These are phyloP conservation scores for Drosera capensis DNA, from an alignment of 148 eudicot genomes.

Conservation along the genomic window DNA sequence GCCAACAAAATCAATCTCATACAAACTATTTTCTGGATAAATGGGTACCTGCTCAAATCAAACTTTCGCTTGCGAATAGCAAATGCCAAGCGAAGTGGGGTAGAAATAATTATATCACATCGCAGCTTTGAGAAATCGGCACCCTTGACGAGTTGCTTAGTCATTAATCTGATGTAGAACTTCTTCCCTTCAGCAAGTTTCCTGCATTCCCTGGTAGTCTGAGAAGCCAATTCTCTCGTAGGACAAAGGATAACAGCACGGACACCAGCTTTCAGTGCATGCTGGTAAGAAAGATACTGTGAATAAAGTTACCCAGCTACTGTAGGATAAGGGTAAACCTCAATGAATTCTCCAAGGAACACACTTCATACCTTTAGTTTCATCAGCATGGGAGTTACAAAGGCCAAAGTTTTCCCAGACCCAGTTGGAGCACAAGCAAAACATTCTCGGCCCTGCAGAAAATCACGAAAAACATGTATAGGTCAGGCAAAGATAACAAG, in stretches of 20 bases:
- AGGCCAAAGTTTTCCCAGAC: conserved; percentile 94
- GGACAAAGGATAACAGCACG: conserved; percentile 85
- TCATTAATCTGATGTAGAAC: conserved; percentile 65
- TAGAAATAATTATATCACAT: conserved; percentile 82
- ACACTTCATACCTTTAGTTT: conserved; percentile 55
- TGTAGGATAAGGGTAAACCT: no score
- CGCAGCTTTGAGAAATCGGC: conserved; percentile 67
- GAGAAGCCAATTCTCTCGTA: conserved; percentile 92
- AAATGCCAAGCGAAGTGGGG: conserved; percentile 62
- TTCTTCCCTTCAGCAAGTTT: conserved; percentile 70
- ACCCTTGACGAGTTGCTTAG: conserved; percentile 61
- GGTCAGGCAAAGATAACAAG: conserved; percentile 2
- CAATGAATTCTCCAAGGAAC: no score
- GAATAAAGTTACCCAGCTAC: no score
- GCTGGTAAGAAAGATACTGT: conserved; percentile 22
- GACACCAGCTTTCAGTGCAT: conserved; percentile 50
- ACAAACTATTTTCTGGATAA: neutral
- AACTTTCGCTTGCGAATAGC: conserved; percentile 71
- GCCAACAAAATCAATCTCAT: no score
- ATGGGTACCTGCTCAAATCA: conserved; percentile 66
- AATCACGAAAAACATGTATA: no score
- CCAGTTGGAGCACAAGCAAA: conserved; percentile 99
- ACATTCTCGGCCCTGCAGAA: conserved; percentile 72
- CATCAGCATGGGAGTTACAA: conserved; percentile 79
- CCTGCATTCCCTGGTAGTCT: conserved; percentile 86